A percentile compares a stretch with the other conserved stretches of the same genome.
Conservation (phyloP, 306 rosid species). For the Pyrus bretschneideri region DNA sequence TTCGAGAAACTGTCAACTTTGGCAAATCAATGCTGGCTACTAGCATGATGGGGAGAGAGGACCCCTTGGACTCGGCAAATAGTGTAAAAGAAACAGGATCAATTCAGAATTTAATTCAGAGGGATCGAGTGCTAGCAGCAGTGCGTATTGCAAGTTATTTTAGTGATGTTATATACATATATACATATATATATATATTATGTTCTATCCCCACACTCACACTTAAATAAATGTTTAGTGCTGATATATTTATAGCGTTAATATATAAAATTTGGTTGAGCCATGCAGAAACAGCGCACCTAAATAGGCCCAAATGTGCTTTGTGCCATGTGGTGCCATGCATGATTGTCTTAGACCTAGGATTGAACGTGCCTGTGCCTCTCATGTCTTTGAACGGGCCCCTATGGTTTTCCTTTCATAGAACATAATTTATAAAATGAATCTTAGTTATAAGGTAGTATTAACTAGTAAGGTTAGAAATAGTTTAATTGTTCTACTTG, state of each 20-base stretch:
- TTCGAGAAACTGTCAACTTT: constrained; percentile 71
- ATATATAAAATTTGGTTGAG: neutral
- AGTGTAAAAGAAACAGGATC: constrained; percentile 59
- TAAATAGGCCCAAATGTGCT: neutral
- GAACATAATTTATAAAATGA: neutral
- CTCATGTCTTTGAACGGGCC: neutral
- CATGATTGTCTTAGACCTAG: neutral
- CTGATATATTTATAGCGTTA: neutral
- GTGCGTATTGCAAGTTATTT: constrained; percentile 46
- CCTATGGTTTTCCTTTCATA: neutral
- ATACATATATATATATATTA: neutral
- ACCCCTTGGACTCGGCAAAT: constrained; percentile 38
- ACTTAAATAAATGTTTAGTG: neutral
- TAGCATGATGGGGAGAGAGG: constrained; percentile 67
- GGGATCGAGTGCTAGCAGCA: constrained; percentile 85
- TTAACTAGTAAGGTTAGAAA: neutral
- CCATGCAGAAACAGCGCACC: neutral
- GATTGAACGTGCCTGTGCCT: neutral
- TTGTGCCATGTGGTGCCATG: neutral
- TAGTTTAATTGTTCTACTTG: neutral
- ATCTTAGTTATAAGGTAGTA: neutral
- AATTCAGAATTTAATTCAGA: constrained; percentile 77
- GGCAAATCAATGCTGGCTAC: constrained; percentile 90
- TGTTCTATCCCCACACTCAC: neutral
- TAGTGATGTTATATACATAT: neutral